Conservation (phyloP, 2,329 filamentous ascomycete species). For the Trichoderma atroviride region DNA sequence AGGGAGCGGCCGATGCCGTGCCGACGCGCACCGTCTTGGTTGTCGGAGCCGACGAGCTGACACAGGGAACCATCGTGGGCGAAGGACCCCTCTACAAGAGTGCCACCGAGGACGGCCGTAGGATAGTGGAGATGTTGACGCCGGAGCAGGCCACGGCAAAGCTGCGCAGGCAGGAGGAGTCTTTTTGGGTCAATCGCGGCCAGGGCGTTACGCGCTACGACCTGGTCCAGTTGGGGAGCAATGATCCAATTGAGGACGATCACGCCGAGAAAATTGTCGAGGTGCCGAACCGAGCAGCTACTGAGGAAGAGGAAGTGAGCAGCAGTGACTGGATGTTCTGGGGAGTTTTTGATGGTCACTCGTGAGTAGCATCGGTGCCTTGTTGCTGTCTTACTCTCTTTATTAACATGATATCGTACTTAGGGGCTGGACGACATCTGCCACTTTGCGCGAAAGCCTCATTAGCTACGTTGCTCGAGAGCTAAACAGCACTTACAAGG, state of each 20-base stretch:
- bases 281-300: conserved; percentile 63
- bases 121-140: conserved; percentile 93
- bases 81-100: conserved; percentile 87
- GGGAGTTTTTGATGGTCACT: conserved; percentile 97
- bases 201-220: conserved; percentile 94
- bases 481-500: conserved; percentile 88
- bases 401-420: conserved; percentile 27
- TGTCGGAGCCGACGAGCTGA: conserved; percentile 87
- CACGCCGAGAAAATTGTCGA: conserved; percentile 98
- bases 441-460: conserved; percentile 87
- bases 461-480: conserved; percentile 93
- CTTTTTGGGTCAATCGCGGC: conserved; percentile 85
- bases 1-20: conserved; percentile 42
- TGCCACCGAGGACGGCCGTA: conserved; percentile 79
- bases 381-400: not conserved
- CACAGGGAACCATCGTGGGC: conserved; percentile 82
- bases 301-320: conserved; percentile 41
- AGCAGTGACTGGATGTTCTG: conserved; percentile 99
- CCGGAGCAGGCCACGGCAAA: conserved; percentile 92
- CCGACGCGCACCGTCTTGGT: conserved; percentile 73
- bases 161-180: conserved; percentile 86
- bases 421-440: conserved; percentile 94
- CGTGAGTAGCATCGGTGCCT: conserved; percentile 54
- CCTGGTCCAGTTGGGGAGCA: conserved; percentile 90
- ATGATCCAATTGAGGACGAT: conserved; percentile 97